Evolutionary conservation across 345 rosid genomes (phyloP).

Genomic region (Gossypium arboreum): DNA sequence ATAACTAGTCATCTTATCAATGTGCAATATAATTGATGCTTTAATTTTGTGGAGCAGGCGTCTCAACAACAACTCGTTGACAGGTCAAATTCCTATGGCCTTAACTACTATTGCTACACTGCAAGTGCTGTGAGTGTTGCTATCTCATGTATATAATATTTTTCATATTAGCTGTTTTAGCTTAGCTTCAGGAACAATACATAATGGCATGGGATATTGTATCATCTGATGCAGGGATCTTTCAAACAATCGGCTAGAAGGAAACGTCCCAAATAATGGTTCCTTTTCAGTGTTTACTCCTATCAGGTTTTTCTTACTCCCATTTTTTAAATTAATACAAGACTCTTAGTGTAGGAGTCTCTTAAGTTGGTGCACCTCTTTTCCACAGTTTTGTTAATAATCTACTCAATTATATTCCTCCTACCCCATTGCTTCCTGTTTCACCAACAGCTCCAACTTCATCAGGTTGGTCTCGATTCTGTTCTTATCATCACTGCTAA

Average conservation of each 20-base stretch:
- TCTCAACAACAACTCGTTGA: no score
- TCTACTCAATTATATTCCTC: neutral
- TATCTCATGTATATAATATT: neutral
- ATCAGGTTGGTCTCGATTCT: neutral
- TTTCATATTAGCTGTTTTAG: neutral
- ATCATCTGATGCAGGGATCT: neutral
- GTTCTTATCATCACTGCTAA: neutral
- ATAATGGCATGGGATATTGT: no score
- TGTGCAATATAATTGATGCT: no score
- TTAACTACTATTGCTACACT: no score
- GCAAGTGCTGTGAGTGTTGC: no score
- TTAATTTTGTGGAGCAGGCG: no score
- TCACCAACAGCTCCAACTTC: constrained; percentile 28
- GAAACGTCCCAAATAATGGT: neutral
- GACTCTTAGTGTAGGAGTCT: neutral
- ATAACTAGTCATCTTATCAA: neutral
- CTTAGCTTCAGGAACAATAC: neutral
- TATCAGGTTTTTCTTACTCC: neutral
- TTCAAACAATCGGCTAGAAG: neutral
- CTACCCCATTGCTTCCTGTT: constrained; percentile 55
- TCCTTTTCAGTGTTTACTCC: neutral
- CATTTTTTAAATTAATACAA: neutral
- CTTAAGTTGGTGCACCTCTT: neutral
- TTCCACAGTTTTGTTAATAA: constrained; percentile 19
- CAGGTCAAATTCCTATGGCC: no score